Evolutionary conservation across 495 filamentous ascomycete genomes (phyloP).

Genomic region (Chaetomium tenue): DNA sequence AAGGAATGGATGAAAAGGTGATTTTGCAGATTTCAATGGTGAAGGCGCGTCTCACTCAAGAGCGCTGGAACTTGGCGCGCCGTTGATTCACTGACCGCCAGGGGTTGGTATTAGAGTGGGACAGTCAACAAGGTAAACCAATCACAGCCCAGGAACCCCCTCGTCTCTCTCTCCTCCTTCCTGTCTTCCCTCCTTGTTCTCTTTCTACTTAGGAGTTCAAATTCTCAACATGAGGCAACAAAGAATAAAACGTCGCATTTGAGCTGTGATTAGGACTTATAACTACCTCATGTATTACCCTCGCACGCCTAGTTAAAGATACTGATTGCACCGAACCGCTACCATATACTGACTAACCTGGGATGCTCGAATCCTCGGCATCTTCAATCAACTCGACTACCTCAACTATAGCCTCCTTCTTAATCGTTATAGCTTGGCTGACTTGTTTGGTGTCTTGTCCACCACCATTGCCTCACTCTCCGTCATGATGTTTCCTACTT

Average conservation of each 20-base stretch:
- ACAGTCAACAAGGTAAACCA: neutral
- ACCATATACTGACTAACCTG: neutral
- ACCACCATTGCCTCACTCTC: slow-evolving; percentile 26
- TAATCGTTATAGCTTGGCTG: slow-evolving; percentile 18
- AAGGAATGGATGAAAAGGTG: neutral
- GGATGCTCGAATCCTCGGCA: too few species aligned
- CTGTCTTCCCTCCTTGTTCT: neutral
- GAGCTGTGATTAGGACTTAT: neutral
- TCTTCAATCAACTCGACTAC: neutral
- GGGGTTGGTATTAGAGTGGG: neutral
- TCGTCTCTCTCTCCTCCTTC: too few species aligned
- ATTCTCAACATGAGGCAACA: neutral
- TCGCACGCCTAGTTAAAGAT: neutral
- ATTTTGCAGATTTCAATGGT: neutral
- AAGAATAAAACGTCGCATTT: too few species aligned
- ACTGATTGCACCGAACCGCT: neutral
- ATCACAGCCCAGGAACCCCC: neutral
- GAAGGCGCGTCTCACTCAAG: neutral
- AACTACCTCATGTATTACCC: neutral
- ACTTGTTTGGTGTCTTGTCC: slow-evolving; percentile 9
- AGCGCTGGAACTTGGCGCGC: neutral
- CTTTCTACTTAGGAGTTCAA: neutral
- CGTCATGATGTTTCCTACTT: slow-evolving; percentile 22
- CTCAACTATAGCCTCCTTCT: neutral
- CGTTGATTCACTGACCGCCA: neutral